Conservation (phyloP, 805 yeast genomes). For the Lachancea meyersii region DNA sequence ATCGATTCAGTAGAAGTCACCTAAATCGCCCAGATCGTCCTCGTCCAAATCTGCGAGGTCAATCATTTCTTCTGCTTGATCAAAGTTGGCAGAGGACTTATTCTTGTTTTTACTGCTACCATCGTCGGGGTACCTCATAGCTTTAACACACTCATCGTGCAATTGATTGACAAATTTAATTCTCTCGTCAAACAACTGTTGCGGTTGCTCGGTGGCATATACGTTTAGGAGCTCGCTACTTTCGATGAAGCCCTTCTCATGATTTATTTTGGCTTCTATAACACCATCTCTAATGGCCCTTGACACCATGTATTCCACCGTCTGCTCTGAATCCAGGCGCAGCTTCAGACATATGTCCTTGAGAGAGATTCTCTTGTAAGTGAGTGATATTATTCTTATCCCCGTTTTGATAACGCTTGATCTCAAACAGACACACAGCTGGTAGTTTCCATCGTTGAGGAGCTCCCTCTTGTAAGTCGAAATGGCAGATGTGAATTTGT, state of each 20-base stretch:
- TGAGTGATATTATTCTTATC: slow-evolving; percentile 82
- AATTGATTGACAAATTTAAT: slow-evolving; percentile 84
- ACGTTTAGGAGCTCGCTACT: slow-evolving; percentile 80
- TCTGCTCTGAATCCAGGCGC: slow-evolving; percentile 87
- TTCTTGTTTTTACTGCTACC: slow-evolving; percentile 21
- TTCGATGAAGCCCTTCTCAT: slow-evolving; percentile 85
- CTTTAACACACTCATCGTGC: slow-evolving; percentile 87
- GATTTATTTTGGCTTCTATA: slow-evolving; percentile 89
- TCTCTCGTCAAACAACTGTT: slow-evolving; percentile 83
- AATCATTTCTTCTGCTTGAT: slow-evolving; percentile 27
- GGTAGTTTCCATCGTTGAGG: slow-evolving; percentile 72
- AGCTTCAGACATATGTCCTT: slow-evolving; percentile 91
- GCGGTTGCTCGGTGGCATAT: slow-evolving; percentile 84
- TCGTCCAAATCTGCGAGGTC: slow-evolving; percentile 33
- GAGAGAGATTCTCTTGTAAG: slow-evolving; percentile 85
- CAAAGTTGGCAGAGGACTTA: slow-evolving; percentile 17
- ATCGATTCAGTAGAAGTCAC: slow-evolving; percentile 4
- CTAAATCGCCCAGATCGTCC: slow-evolving; percentile 13
- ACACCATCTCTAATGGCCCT: slow-evolving; percentile 97
- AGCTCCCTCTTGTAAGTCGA: slow-evolving; percentile 54
- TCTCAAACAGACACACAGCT: slow-evolving; percentile 80
- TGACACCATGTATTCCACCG: slow-evolving; percentile 94
- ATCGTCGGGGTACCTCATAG: slow-evolving; percentile 80
- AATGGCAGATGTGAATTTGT: slow-evolving; percentile 67
- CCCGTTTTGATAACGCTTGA: slow-evolving; percentile 98